Percentiles rank a stretch among this genome's conserved stretches.
Evolutionary conservation across 2,329 filamentous ascomycete genomes (phyloP).

Genomic region (Microcyclosporella mali): DNA sequence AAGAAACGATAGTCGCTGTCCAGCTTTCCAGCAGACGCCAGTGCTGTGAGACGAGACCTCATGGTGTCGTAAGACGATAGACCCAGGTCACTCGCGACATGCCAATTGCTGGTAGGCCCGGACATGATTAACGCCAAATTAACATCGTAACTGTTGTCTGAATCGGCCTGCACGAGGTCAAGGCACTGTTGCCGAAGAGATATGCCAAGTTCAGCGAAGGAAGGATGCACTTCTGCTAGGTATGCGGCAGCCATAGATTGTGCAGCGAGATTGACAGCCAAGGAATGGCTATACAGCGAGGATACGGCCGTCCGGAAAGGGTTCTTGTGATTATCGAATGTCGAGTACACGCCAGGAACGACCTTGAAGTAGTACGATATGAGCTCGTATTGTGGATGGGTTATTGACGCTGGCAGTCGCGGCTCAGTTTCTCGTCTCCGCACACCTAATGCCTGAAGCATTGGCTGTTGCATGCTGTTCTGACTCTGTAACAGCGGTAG

Average conservation of each 20-base stretch:
- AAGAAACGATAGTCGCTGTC: slow-evolving; percentile 44
- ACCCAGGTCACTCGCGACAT: slow-evolving; percentile 51
- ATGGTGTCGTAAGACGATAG: slow-evolving; percentile 39
- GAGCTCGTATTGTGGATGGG: slow-evolving; percentile 15
- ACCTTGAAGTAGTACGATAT: slow-evolving; percentile 20
- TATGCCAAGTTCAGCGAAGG: slow-evolving; percentile 18
- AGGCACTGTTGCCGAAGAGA: slow-evolving; percentile 22
- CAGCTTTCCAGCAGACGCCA: slow-evolving; percentile 7
- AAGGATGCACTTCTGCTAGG: slow-evolving; percentile 20
- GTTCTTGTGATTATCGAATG: slow-evolving; percentile 16
- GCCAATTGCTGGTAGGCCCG: slow-evolving; percentile 56
- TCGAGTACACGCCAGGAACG: slow-evolving; percentile 15
- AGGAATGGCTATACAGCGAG: slow-evolving; percentile 14
- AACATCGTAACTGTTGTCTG: slow-evolving; percentile 17
- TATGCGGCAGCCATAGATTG: slow-evolving; percentile 24
- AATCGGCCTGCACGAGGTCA: slow-evolving; percentile 15
- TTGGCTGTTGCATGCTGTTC: slow-evolving; percentile 1
- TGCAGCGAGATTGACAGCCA: slow-evolving; percentile 17
- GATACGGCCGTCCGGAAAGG: slow-evolving; percentile 19
- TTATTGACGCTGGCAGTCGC: slow-evolving; percentile 10
- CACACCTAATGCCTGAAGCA: slow-evolving; percentile 14
- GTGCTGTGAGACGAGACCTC: slow-evolving; percentile 18
- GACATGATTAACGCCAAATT: slow-evolving; percentile 54
- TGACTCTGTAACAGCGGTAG: not conserved
- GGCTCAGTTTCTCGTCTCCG: slow-evolving; percentile 4